These are phyloP conservation scores for Penicillium soppii DNA, from an alignment of 495 filamentous ascomycete genomes.

Conservation along the genomic window DNA sequence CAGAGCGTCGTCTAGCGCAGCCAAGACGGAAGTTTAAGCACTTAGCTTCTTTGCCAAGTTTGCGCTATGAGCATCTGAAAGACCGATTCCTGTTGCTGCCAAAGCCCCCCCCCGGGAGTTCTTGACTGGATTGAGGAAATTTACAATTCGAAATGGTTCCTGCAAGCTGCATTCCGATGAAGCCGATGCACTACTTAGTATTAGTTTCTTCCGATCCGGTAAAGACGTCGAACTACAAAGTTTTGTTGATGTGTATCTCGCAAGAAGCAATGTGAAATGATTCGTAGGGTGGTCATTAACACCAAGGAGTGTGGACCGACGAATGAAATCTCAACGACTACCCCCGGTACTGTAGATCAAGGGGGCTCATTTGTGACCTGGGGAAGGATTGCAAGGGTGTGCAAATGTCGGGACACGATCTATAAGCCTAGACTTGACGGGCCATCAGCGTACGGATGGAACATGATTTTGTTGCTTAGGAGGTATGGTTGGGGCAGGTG, in stretches of 20 bases:
- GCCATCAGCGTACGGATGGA: neutral
- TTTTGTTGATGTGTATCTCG: neutral
- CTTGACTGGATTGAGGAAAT: neutral
- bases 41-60: neutral
- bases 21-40: neutral
- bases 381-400: neutral
- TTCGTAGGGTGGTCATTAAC: neutral
- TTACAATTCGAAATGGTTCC: neutral
- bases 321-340: neutral
- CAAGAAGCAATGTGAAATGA: neutral
- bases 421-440: neutral
- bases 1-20: neutral
- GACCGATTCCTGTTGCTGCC: neutral
- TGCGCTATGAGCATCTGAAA: neutral
- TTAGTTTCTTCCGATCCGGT: neutral
- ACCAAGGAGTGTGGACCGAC: neutral
- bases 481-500: conserved; percentile 1
- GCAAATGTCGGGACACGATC: neutral
- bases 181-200: neutral
- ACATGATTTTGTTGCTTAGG: neutral
- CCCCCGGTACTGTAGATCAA: neutral
- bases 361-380: neutral
- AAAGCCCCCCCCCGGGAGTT: neutral
- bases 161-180: neutral
- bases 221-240: neutral